Base-by-base conservation (phyloP, 176 grass and related monocot genomes). In the Miscanthus lutarioriparius region DNA sequence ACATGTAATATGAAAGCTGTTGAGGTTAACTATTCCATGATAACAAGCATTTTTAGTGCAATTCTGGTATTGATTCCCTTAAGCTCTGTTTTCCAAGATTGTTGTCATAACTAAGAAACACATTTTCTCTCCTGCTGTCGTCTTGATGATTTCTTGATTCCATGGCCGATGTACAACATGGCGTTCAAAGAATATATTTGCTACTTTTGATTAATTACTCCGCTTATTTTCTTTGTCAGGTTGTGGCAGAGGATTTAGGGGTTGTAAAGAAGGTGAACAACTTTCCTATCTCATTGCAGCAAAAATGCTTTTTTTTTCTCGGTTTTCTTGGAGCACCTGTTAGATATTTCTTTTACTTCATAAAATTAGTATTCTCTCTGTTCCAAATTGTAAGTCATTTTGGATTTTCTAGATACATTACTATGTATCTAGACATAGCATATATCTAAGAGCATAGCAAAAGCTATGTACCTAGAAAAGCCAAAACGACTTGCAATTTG, bases 231-330 rank as follows among this genome's bases (percentile, higher is more conserved):
- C 32, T 88, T 43, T 92, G 26, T 59, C 85, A 98, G 96, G 84
- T 98, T 20, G 73, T 98, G 66, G 68, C 87, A 61, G 96, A 98
- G 83, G 96, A 98, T 87, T 86, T 98, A 73, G 96, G 89, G 76
- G 89, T 98, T 58, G 65, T 95, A 82, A 98, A 98, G 87, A 98
- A 91, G 87, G 96, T 98, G 82, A 84, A 69, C 41, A 76, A 0
- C 33, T 23, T 22, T 37, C 49, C 56, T 33, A 26, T 82, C 51
- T 68, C 10, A n/a, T 66, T 39, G 27, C 59, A 61, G 67, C 14
- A 84, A 39, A 71, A 25, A 70, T 45, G 23, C 51, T 80, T 10
- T 26, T 53, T 22, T 15, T 76, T 41, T n/a, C 71, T 64, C 5
- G 25, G 15, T 77, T 59, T 58, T 27, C 41, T 78, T 44, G 27